Conservation (phyloP, 202 grass and related monocot species). For the Musa balbisiana region DNA sequence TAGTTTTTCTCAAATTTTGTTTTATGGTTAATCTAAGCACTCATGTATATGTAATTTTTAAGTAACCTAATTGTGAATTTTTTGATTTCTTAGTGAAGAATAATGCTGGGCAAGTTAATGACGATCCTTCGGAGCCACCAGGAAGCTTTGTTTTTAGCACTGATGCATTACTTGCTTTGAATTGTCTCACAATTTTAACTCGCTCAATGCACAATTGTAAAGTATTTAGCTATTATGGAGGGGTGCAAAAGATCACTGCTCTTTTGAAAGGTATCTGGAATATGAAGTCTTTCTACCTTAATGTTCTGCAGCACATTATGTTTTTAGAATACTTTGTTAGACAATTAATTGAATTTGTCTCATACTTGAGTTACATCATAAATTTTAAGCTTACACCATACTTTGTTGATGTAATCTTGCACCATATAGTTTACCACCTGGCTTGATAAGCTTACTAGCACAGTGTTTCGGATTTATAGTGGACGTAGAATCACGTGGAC, state of each 20-base stretch:
- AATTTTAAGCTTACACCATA: no score
- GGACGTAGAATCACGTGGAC: no score
- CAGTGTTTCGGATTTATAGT: no score
- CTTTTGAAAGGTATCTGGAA: constrained; percentile 69
- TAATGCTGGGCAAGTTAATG: constrained; percentile 39
- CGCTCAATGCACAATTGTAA: constrained; percentile 79
- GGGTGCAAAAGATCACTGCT: constrained; percentile 69
- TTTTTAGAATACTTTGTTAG: neutral
- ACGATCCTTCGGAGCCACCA: constrained; percentile 41
- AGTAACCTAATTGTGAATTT: neutral
- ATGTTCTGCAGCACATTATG: neutral
- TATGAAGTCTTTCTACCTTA: constrained; percentile 4
- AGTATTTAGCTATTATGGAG: constrained; percentile 94
- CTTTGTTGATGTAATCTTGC: no score
- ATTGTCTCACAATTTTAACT: constrained; percentile 67
- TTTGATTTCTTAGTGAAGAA: constrained; percentile 38
- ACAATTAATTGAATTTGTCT: neutral
- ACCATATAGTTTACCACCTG: no score
- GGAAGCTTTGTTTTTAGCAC: constrained; percentile 39
- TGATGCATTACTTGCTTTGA: constrained; percentile 57
- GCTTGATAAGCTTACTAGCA: no score
- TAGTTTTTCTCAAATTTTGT: neutral
- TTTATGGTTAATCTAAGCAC: neutral
- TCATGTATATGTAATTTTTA: neutral
- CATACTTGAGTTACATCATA: neutral